Conservation (phyloP, 2,329 filamentous ascomycete genomes). For the Parastagonospora avenae region DNA sequence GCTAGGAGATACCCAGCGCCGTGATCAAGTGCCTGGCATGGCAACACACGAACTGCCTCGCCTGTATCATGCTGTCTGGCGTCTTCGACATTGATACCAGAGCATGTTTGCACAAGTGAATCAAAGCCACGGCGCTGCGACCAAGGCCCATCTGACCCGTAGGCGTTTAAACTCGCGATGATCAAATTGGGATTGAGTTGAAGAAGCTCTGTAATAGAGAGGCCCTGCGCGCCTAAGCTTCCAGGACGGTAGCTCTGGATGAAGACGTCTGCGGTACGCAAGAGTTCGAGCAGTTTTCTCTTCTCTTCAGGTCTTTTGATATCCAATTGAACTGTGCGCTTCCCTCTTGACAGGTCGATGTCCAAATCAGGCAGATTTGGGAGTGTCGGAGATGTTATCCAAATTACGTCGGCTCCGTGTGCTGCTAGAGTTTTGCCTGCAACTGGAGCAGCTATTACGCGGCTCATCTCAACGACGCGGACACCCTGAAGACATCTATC, state of each 20-base stretch:
- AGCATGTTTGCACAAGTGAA: conserved; percentile 61
- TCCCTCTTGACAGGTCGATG: conserved; percentile 54
- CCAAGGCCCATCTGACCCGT: conserved; percentile 57
- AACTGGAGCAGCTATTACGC: conserved; percentile 54
- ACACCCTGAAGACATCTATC: conserved; percentile 49
- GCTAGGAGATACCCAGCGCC: conserved; percentile 61
- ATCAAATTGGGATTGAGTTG: conserved; percentile 53
- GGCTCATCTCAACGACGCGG: conserved; percentile 48
- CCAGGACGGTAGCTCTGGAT: conserved; percentile 60
- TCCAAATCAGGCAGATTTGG: conserved; percentile 50
- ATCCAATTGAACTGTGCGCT: conserved; percentile 55
- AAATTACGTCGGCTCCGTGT: conserved; percentile 55
- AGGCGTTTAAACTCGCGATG: conserved; percentile 60
- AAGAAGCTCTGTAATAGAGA: conserved; percentile 48
- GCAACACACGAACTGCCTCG: conserved; percentile 51
- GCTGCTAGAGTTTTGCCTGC: conserved; percentile 51
- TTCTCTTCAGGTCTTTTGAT: conserved; percentile 52
- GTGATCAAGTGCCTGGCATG: conserved; percentile 64
- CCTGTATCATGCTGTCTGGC: conserved; percentile 52
- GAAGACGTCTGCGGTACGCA: conserved; percentile 59
- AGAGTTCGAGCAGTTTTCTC: conserved; percentile 48
- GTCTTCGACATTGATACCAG: conserved; percentile 62
- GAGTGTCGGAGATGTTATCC: conserved; percentile 51
- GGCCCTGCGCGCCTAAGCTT: conserved; percentile 52
- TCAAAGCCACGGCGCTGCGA: conserved; percentile 58